A percentile compares a stretch with the other conserved stretches of the same genome.
phyloP scores from a whole-genome alignment of 148 eudicot genomes.

The Cornus florida region DNA sequence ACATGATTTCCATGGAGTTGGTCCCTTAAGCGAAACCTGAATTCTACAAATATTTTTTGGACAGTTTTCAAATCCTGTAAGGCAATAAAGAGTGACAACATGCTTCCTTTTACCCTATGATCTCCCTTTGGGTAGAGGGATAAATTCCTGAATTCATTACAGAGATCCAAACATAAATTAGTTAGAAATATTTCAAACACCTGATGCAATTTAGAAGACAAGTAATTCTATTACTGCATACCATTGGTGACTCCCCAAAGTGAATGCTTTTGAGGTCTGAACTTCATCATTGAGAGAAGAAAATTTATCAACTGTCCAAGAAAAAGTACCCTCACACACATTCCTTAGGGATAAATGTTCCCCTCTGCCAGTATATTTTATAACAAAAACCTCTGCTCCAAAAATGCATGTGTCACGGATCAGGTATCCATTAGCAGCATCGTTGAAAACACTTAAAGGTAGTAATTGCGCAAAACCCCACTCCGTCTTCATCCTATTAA shows the following conservation, averaged over 20 bases:
- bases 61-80: too few relatives aligned
- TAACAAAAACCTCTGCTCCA: constrained; percentile 11
- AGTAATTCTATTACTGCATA: not conserved
- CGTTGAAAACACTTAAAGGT: not conserved
- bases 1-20: too few relatives aligned
- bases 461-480: not conserved
- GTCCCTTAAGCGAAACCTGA: too few relatives aligned
- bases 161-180: too few relatives aligned
- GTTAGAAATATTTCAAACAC: too few relatives aligned
- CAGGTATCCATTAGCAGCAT: constrained; percentile 14
- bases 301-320: not conserved
- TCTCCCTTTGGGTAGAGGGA: too few relatives aligned
- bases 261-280: not conserved
- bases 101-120: too few relatives aligned
- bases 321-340: not conserved
- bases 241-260: not conserved
- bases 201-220: too few relatives aligned
- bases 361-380: constrained; percentile 3
- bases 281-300: not conserved
- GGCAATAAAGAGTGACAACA: too few relatives aligned
- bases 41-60: too few relatives aligned
- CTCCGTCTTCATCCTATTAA: constrained; percentile 1
- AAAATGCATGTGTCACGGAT: constrained; percentile 5
- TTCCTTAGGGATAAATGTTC: not conserved
- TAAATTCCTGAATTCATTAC: too few relatives aligned